Evolutionary conservation across 2,329 filamentous ascomycete genomes (phyloP).

Genomic region (Diaporthe destruens): DNA sequence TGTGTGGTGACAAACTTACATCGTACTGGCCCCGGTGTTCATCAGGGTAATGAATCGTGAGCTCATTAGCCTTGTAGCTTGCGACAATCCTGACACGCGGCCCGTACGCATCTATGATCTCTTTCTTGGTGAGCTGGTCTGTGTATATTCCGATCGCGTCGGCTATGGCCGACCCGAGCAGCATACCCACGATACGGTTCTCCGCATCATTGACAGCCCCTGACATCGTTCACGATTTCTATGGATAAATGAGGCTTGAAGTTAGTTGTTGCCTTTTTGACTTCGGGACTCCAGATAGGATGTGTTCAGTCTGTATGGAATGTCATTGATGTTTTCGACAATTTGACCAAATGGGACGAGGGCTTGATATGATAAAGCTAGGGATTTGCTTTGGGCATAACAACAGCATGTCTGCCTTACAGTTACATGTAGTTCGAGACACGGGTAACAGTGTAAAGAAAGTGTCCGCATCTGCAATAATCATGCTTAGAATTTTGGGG

Average conservation of each 20-base stretch:
- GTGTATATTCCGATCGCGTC: constrained; percentile 12
- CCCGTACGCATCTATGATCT: not conserved
- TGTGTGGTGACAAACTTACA: not conserved
- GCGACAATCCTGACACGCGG: not conserved
- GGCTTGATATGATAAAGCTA: not conserved
- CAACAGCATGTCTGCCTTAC: not conserved
- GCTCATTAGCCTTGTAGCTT: not conserved
- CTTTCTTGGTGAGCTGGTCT: not conserved
- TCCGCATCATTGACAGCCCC: not conserved
- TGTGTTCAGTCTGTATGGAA: not conserved
- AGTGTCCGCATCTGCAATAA: not conserved
- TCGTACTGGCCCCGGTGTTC: constrained; percentile 8
- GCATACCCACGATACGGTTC: constrained; percentile 28
- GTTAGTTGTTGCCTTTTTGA: not conserved
- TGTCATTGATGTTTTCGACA: not conserved
- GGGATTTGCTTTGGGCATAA: no score
- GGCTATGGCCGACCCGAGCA: constrained; percentile 10
- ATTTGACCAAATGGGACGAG: not conserved
- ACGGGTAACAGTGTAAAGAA: not conserved
- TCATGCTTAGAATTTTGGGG: no score
- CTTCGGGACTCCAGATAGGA: no score
- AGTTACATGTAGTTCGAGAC: not conserved
- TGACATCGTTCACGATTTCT: not conserved
- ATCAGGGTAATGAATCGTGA: not conserved
- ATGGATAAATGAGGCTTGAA: not conserved